Evolutionary conservation across 2,329 filamentous ascomycete genomes (phyloP).

Genomic region (Talaromyces pinophilus): DNA sequence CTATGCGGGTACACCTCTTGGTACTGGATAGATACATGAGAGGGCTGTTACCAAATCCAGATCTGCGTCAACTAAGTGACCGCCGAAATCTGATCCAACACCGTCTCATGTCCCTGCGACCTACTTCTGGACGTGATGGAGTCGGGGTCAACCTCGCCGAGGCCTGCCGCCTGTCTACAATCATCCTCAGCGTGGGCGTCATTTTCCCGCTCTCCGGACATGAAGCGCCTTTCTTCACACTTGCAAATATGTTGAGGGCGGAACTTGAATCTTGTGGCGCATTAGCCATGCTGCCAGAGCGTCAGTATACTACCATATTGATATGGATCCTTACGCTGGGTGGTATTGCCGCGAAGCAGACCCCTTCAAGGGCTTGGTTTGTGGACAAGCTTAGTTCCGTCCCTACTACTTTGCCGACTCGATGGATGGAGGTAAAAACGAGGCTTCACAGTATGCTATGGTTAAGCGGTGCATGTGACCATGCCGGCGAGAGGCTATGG

Average conservation of each 20-base stretch:
- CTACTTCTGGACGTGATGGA: conserved; percentile 21
- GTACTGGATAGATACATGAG: conserved; percentile 5
- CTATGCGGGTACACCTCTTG: conserved; percentile 19
- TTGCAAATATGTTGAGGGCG: conserved; percentile 26
- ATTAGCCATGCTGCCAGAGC: background rate
- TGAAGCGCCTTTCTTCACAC: conserved; percentile 26
- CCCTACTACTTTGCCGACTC: background rate
- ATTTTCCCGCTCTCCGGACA: conserved; percentile 33
- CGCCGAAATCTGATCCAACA: conserved; percentile 35
- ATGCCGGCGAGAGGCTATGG: conserved; percentile 4
- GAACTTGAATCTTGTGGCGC: background rate
- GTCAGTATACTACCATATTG: conserved; percentile 19
- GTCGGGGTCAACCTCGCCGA: conserved; percentile 24
- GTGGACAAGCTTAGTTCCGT: background rate
- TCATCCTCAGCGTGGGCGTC: conserved; percentile 33
- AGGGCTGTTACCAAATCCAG: conserved; percentile 22
- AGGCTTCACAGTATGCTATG: conserved; percentile 13
- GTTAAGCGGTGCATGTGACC: conserved; percentile 11
- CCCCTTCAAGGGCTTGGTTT: background rate
- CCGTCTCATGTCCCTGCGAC: conserved; percentile 29
- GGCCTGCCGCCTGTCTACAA: conserved; percentile 29
- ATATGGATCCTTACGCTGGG: conserved; percentile 23
- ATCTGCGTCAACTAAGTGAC: conserved; percentile 25
- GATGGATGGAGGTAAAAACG: background rate
- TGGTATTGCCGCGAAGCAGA: conserved; percentile 7